Evolutionary conservation across 768 basidiomycete genomes (phyloP), one percentile per base, ranked within the genome.

Genomic region (Mrakia frigida): DNA sequence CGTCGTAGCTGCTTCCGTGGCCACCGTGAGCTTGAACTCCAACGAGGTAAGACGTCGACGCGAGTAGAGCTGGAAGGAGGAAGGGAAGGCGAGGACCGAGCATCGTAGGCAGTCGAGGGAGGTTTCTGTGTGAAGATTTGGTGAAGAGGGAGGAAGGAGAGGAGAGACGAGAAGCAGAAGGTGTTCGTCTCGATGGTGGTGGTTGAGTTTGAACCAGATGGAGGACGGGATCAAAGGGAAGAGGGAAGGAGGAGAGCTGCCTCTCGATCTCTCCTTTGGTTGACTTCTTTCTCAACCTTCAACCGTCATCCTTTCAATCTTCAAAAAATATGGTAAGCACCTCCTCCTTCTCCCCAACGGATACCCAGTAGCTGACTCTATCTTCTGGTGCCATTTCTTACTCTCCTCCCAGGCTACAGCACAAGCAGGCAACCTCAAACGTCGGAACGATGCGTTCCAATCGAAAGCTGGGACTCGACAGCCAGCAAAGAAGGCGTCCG

Each of bases 1-100:
- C 60, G 65, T 77, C 77, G 59, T 77, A 77, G 59, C 50, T 70
- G 9, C 68, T 73, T 41, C 65, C 72, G 67, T 73, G 72, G 2
- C 31, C 63, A 35, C 76, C 76, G 61, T 77, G 76, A 65, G 76
- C 76, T 7, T 46, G 28, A 28, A 69, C 72, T 33, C 25, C 43
- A 35, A 56, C 69, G 46, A 76, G 74, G 74, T 23, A 50, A 6
- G 75, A 71, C n/a, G 70, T 43, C 33, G 75, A 41, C n/a, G 75
- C 14, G 53, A 46, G 75, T 7, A 67, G 53, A 9, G 70, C 35
- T 13, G 73, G 73, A 11, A 56, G 53, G 21, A 63, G 75, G 35
- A 70, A 60, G 5, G 61, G 41, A 35, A 41, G 35, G 35, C 33
- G 28, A 16, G 23, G 63, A 1, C 23, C 37, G 28, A 50, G 61